Conservation (phyloP, 805 yeast species). For the Suhomyces vadensis region DNA sequence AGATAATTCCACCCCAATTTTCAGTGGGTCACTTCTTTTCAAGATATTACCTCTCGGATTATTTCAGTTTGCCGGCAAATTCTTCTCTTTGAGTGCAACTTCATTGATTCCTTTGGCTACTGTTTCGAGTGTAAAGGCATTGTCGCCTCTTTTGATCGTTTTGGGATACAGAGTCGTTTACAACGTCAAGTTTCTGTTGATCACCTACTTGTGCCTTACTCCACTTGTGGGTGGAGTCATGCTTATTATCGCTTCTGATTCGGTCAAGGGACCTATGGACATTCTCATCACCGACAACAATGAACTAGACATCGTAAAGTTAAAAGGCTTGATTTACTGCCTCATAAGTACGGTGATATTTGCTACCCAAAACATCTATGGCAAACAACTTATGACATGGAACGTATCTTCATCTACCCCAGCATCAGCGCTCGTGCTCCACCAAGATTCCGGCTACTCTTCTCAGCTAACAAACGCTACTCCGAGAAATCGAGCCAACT, state of each 20-base stretch:
- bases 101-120: conserved; percentile 67
- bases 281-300: conserved; percentile 12
- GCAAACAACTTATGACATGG: conserved; percentile 71
- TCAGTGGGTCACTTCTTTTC: conserved; percentile 36
- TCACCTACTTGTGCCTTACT: conserved; percentile 52
- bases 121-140: conserved; percentile 67
- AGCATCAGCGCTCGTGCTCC: conserved; percentile 31
- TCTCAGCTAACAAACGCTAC: background rate
- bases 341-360: conserved; percentile 68
- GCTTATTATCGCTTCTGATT: conserved; percentile 43
- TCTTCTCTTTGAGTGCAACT: conserved; percentile 63
- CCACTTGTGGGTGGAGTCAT: conserved; percentile 58
- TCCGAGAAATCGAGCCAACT: conserved; percentile 21
- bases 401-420: conserved; percentile 30
- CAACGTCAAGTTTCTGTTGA: conserved; percentile 48
- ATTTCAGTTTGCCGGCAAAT: conserved; percentile 66
- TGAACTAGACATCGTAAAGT: conserved; percentile 30
- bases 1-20: conserved; percentile 23
- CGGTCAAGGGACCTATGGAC: conserved; percentile 12
- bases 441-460: conserved; percentile 13
- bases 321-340: conserved; percentile 69
- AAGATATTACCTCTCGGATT: conserved; percentile 62
- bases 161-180: conserved; percentile 54
- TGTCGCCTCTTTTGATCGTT: conserved; percentile 64
- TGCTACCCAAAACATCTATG: conserved; percentile 84